A percentile compares a stretch with the other conserved stretches of the same genome.
phyloP scores from a whole-genome alignment of 2,329 filamentous ascomycete species.

The Allantophomopsis lycopodina region DNA sequence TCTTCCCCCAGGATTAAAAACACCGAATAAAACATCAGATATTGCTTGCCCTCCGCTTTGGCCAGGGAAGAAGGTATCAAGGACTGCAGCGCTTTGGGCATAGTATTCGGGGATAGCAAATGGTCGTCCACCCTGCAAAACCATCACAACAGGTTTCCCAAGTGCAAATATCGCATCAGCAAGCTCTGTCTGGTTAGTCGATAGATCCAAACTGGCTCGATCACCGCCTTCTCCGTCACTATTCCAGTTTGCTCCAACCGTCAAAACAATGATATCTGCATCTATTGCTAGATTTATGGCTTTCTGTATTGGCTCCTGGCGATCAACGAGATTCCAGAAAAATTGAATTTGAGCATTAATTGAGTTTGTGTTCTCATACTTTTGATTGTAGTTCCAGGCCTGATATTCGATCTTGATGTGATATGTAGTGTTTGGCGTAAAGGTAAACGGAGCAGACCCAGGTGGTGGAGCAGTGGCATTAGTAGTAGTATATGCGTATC shows the following conservation, averaged over 20 bases:
- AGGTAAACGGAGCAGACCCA: slow-evolving; percentile 23
- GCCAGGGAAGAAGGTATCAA: slow-evolving; percentile 22
- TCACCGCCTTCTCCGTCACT: slow-evolving; percentile 29
- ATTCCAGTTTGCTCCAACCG: slow-evolving; percentile 28
- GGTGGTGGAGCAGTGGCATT: slow-evolving; percentile 23
- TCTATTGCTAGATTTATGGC: slow-evolving; percentile 20
- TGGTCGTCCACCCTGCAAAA: slow-evolving; percentile 26
- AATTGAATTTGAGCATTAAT: slow-evolving; percentile 27
- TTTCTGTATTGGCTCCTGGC: slow-evolving; percentile 15
- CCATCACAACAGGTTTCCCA: slow-evolving; percentile 25
- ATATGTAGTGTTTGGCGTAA: slow-evolving; percentile 19
- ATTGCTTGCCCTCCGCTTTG: slow-evolving; percentile 13
- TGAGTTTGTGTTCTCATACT: slow-evolving; percentile 23
- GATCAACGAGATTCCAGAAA: slow-evolving; percentile 30
- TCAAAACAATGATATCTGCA: slow-evolving; percentile 24
- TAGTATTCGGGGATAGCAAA: slow-evolving; percentile 26
- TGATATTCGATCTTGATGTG: slow-evolving; percentile 26
- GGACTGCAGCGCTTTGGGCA: slow-evolving; percentile 21
- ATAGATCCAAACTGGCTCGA: slow-evolving; percentile 22
- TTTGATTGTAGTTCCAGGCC: slow-evolving; percentile 25
- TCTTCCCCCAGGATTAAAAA: slow-evolving; percentile 18
- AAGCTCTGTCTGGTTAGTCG: slow-evolving; percentile 22
- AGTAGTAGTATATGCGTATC: slow-evolving; percentile 19
- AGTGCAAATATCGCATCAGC: slow-evolving; percentile 22
- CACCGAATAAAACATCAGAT: slow-evolving; percentile 18